phyloP scores from a whole-genome alignment of 768 basidiomycete species.

The Coprinopsis sp. region DNA sequence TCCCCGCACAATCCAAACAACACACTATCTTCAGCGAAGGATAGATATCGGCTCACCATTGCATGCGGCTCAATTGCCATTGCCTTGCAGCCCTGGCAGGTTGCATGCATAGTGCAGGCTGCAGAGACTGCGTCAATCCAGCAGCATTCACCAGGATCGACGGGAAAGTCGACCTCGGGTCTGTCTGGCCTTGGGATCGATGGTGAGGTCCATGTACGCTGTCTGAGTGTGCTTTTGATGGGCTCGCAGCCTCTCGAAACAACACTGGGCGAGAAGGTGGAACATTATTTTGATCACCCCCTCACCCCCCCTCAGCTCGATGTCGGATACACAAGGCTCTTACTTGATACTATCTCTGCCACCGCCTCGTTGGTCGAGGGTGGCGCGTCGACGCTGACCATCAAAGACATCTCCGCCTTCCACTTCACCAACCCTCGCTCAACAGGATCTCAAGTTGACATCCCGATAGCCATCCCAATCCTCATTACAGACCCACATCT shows the following conservation, averaged over 20 bases:
- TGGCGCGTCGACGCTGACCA: background rate
- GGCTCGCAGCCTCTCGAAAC: slow-evolving; percentile 28
- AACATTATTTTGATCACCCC: slow-evolving; percentile 52
- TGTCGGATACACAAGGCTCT: slow-evolving; percentile 49
- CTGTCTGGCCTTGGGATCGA: background rate
- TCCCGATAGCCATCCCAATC: slow-evolving; percentile 51
- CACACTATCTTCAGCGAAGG: slow-evolving; percentile 11
- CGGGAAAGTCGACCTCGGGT: background rate
- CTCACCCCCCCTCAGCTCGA: slow-evolving; percentile 50
- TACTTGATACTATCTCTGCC: slow-evolving; percentile 33
- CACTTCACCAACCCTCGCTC: slow-evolving; percentile 29
- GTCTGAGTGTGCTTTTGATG: slow-evolving; percentile 46
- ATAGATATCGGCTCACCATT: slow-evolving; percentile 36
- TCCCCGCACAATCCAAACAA: slow-evolving; percentile 10
- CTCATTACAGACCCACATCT: slow-evolving; percentile 73
- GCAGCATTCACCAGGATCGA: background rate
- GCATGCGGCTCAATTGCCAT: slow-evolving; percentile 50
- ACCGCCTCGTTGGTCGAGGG: background rate
- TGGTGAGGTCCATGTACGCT: slow-evolving; percentile 18
- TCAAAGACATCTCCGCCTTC: slow-evolving; percentile 56
- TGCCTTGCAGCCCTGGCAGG: slow-evolving; percentile 52
- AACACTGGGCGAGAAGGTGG: slow-evolving; percentile 13
- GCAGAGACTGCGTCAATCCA: slow-evolving; percentile 21
- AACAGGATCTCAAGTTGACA: slow-evolving; percentile 12
- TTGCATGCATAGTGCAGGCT: slow-evolving; percentile 44